Percentiles rank a stretch among this genome's conserved stretches.
phyloP scores from a whole-genome alignment of 306 rosid genomes.

The Casuarina equisetifolia region DNA sequence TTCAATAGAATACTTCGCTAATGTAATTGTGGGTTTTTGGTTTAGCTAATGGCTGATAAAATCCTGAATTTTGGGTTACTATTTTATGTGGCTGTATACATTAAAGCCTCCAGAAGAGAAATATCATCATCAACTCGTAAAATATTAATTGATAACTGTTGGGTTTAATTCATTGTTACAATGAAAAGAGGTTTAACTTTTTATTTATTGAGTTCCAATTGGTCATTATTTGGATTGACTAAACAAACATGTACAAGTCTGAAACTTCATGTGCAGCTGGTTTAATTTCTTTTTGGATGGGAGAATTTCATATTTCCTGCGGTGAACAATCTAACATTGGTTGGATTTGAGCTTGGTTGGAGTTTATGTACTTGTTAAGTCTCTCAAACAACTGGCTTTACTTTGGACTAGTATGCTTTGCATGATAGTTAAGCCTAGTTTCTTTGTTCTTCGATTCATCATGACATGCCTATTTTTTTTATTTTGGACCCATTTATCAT shows the following conservation, averaged over 20 bases:
- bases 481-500: not conserved
- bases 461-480: not conserved
- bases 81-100: not conserved
- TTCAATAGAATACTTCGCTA: not conserved
- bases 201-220: not conserved
- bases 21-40: slow-evolving; percentile 5
- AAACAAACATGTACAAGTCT: not conserved
- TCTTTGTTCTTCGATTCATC: not conserved
- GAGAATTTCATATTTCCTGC: not conserved
- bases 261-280: not conserved
- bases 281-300: not conserved
- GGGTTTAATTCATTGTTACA: not conserved
- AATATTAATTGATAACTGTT: not conserved
- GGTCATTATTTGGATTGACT: not conserved
- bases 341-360: not conserved
- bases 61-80: not conserved
- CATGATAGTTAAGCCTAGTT: not conserved
- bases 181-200: not conserved
- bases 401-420: not conserved
- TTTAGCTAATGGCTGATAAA: not conserved
- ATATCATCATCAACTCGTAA: not conserved
- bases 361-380: not conserved
- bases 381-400: not conserved
- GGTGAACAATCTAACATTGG: not conserved
- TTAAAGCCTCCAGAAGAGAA: not conserved